These are phyloP conservation scores for Chalciporus sphaerocephalus DNA, from an alignment of 768 basidiomycete species.

Conservation along the genomic window DNA sequence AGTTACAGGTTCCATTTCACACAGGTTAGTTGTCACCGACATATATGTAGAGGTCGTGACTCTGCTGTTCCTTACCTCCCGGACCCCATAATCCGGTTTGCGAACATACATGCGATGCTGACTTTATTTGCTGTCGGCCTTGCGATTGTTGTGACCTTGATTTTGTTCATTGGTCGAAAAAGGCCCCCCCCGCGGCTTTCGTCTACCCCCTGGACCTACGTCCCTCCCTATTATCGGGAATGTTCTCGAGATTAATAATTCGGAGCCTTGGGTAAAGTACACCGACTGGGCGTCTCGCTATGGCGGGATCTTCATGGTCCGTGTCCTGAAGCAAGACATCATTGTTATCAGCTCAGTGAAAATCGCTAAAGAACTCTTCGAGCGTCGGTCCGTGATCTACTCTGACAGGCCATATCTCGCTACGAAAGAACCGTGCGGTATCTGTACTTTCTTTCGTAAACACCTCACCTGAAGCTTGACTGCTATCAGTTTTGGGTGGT, in stretches of 20 bases:
- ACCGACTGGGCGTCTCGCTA: constrained; percentile 2
- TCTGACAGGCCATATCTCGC: constrained; percentile 24
- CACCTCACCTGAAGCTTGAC: background rate
- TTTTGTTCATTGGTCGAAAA: background rate
- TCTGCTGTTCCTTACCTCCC: too few species aligned
- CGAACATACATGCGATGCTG: background rate
- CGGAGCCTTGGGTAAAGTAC: constrained; percentile 4
- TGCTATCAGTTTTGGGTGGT: constrained; percentile 10
- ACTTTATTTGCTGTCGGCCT: background rate
- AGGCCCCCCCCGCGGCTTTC: background rate
- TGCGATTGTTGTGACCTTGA: background rate
- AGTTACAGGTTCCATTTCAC: too few species aligned
- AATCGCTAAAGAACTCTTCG: constrained; percentile 27
- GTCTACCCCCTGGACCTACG: constrained; percentile 5
- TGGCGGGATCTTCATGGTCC: constrained; percentile 20
- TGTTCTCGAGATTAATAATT: constrained; percentile 1
- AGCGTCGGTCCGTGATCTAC: constrained; percentile 24
- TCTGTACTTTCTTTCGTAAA: background rate
- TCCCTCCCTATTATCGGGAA: constrained; percentile 1
- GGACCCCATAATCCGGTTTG: too few species aligned
- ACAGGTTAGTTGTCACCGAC: too few species aligned
- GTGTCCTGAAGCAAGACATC: constrained; percentile 19
- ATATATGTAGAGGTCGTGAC: too few species aligned
- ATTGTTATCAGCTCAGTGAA: constrained; percentile 25
- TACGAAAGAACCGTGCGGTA: constrained; percentile 12